These are phyloP conservation scores for Chlamydomonas schloesseri DNA, from an alignment of 139 green algal genomes.

Conservation along the genomic window DNA sequence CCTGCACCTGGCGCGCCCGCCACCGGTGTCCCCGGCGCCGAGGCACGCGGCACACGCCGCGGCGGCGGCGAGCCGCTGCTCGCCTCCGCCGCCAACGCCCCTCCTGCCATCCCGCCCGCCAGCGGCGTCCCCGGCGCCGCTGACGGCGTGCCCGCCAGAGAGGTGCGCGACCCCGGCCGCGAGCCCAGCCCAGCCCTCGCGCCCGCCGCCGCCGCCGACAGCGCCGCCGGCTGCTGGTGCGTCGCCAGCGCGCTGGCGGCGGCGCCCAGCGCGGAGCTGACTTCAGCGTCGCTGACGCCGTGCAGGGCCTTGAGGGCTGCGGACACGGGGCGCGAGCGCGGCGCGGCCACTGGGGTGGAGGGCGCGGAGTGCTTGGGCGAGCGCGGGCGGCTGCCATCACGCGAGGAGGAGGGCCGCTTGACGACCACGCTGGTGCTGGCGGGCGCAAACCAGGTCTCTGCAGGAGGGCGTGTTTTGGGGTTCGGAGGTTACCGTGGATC, in stretches of 20 bases:
- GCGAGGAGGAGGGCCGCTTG: background rate
- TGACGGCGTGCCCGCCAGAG: background rate
- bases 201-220: background rate
- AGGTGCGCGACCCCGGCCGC: background rate
- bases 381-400: background rate
- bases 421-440: background rate
- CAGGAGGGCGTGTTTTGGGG: background rate
- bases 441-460: constrained; percentile 19
- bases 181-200: background rate
- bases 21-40: too few species aligned
- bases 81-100: too few species aligned
- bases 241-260: background rate
- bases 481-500: too few species aligned
- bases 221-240: background rate
- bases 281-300: background rate
- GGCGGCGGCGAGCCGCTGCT: background rate
- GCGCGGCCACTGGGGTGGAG: background rate
- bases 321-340: background rate
- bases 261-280: background rate
- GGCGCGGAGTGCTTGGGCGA: background rate
- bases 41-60: too few species aligned
- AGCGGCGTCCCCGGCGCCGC: background rate
- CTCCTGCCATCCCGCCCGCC: background rate
- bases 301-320: background rate
- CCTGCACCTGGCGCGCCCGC: too few species aligned